Base-by-base conservation (phyloP, 225 moss, liverwort and hornwort species). In the Polytrichum formosum region DNA sequence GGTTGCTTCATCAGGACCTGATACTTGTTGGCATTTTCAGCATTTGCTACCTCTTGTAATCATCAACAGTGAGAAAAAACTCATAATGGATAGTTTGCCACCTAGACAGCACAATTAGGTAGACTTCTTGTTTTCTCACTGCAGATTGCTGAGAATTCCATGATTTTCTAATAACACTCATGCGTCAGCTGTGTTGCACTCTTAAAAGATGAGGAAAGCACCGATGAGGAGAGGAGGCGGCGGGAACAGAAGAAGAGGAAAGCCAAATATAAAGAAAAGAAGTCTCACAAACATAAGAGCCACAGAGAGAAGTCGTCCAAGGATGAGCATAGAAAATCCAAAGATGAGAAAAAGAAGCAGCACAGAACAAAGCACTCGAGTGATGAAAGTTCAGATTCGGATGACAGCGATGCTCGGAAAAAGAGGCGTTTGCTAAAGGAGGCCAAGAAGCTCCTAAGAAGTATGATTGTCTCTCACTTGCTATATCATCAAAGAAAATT, bases 391-490 rank as follows among this genome's bases (percentile, higher is more conserved):
- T 79, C 81, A 25, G 90, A 92, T 66, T 87, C 83, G 20, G 77
- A 80, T 37, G 64, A 78, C 55, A 80, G 73, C 28, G 88, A 91
- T 54, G 70, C 73, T 56, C 77, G 75, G 33, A 93, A 85, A 64
- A 92, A 87, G 75, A 90, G 82, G 56, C 87, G 84, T 65, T 77
- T 86, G 67, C 55, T 82, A 65, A 91, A 91, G 80, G 88, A 85
- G 75, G 95, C 91, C 59, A 91, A 91, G 59, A 91, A 79, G 31
- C 37, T 89, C 68, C 73, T 86, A 59, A 89, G 80, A 79, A 81
- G 85, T 91, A 53, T 73, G 82, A 70, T 13, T 5, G 27, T 55
- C 20, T 55, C 55, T 55, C 66, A 10, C 33, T 26, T 28, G 29
- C 21, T 65, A 5, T 9, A 17, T 56, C 63, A 65, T 21, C 25